Base-by-base conservation (phyloP, 23 red algal species). In the Gracilaria gracilis region DNA sequence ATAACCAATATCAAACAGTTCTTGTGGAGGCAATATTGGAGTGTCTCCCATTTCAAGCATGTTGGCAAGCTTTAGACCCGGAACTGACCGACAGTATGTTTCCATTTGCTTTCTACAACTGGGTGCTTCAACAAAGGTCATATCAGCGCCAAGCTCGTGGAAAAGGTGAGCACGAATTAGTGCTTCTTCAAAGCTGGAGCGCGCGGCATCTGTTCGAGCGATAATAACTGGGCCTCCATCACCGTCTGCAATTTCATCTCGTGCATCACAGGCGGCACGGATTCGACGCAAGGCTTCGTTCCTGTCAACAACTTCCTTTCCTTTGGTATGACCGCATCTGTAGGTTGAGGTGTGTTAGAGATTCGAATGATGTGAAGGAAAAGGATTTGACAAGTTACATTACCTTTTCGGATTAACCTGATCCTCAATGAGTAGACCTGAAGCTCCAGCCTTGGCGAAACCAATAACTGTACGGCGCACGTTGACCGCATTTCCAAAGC, bases 41-140 rank as follows among this genome's bases (percentile, higher is more conserved):
- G 96, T 95, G 38, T 91, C 82, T 46, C 96, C 96, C 78, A 82
- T 86, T 65, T 98, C 96, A 17, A 98, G 75, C 90, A 94, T 95
- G 87, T 98, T 98, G 36, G 91, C 93, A 35, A 95, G 84, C 73
- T 93, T 93, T 29, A 90, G 32, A 23, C 89, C 95, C 33, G 67
- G 83, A 25, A 94, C 58, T 36, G 77, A 65, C 9, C 54, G 17
- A 48, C 82, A 78, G 61, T 93, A 93, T 19, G 21, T 49, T 46
- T 55, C 51, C 88, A 98, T 79, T 40, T 95, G 89, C 23, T 88
- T 89, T 24, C 51, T 57, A 24, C 81, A 70, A 57, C 76, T 85
- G 21, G 96, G 96, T 59, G 96, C 96, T 74, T 98, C 96, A 23
- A 98, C 82, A 84, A 98, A 95, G 4, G 90, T 91, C 66, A 98